Evolutionary conservation across 345 rosid species (phyloP), one percentile per base, ranked within the genome.

Genomic region (Citrus australasica): DNA sequence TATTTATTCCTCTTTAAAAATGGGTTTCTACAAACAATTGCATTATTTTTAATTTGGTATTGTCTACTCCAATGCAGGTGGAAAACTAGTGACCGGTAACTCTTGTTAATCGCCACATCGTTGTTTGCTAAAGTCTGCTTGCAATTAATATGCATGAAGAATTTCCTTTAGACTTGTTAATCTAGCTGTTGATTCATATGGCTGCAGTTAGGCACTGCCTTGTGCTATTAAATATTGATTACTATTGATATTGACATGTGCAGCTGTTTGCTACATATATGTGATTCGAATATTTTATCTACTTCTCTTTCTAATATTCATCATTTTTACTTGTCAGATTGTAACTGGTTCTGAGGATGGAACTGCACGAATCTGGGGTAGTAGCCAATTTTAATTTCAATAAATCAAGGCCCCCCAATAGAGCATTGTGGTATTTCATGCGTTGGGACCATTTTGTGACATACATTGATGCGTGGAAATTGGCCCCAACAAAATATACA

Each of bases 331-430:
- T 32, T 73, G 67, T 79, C 92, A 94, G 98, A 89, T 96, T 67
- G 79, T 96, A 83, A 94, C 97, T 76, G 97, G 98, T 77, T 96
- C 99, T 7, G 99, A 96, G 86, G 99, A 96, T 88, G 98, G 99
- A 69, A 91, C 97, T 79, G 95, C 93, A 82, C 82, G 95, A 80
- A 82, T 96, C 58, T 96, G 99, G 99, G 99, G 99, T 96, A 96
- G 79, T 25, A 25, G 6, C 53, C 24, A 40, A 56, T 75, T 66
- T 58, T 66, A n/a, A 58, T 75, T 71, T 71, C 40, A 58, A 40
- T 66, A 38, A 38, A 56, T 25, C 75, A 40, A 1, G 37, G 58
- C 67, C 40, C 28, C 27, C 7, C 28, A 7, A 28, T 14, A 51
- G 21, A 25, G 28, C 27, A 59, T 81, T 58, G 68, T 60, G 38